phyloP scores from a whole-genome alignment of 2,329 filamentous ascomycete species.

The Colletotrichum sp. region DNA sequence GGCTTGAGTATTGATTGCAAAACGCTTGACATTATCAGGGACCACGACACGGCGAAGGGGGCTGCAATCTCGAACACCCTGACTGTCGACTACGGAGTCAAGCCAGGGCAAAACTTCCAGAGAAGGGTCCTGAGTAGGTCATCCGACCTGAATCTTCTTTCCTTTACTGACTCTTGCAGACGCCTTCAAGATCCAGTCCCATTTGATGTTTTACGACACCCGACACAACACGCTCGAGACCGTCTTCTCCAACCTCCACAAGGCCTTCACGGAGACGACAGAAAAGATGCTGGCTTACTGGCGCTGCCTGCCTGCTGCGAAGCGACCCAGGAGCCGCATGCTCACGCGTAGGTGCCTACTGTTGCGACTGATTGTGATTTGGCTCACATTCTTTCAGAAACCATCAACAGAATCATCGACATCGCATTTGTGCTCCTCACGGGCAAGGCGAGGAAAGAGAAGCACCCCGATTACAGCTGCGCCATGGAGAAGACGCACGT shows the following conservation, averaged over 20 bases:
- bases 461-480: constrained; percentile 60
- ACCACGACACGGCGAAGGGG: constrained; percentile 58
- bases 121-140: constrained; percentile 74
- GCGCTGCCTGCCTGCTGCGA: constrained; percentile 59
- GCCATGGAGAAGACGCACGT: constrained; percentile 65
- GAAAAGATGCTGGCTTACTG: constrained; percentile 73
- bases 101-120: constrained; percentile 79
- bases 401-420: constrained; percentile 69
- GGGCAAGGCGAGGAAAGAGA: constrained; percentile 49
- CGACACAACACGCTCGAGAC: constrained; percentile 73
- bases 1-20: constrained; percentile 77
- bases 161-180: constrained; percentile 37
- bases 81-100: constrained; percentile 76
- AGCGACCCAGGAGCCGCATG: constrained; percentile 63
- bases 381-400: constrained; percentile 45
- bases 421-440: constrained; percentile 70
- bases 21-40: constrained; percentile 77
- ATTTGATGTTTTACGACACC: constrained; percentile 84
- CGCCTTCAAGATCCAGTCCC: constrained; percentile 83
- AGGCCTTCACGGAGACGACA: constrained; percentile 78
- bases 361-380: background rate
- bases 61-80: constrained; percentile 70
- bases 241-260: constrained; percentile 76
- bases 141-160: background rate
- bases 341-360: constrained; percentile 60